phyloP scores from a whole-genome alignment of 2,329 filamentous ascomycete species.

The Claviceps digitariae region DNA sequence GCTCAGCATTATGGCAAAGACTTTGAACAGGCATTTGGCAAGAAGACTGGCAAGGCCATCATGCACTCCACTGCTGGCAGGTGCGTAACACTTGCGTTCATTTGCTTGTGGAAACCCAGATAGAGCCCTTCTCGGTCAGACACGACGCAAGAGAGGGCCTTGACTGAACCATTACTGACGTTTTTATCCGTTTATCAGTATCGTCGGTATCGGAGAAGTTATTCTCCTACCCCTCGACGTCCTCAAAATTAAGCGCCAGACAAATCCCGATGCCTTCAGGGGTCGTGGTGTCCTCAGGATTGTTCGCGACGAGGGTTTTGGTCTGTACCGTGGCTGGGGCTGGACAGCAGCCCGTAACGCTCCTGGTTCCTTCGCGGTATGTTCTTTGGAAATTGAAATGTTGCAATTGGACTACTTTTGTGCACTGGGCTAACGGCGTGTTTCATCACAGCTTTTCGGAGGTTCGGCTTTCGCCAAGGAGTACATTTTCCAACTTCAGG shows the following conservation, averaged over 20 bases:
- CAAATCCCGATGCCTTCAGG: constrained; percentile 95
- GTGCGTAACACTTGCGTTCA: constrained; percentile 27
- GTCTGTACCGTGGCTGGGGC: constrained; percentile 87
- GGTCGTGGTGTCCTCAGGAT: constrained; percentile 85
- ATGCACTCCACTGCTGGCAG: constrained; percentile 94
- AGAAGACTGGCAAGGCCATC: constrained; percentile 95
- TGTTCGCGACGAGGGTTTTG: constrained; percentile 85
- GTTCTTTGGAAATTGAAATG: constrained; percentile 21
- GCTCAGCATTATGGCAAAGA: constrained; percentile 62
- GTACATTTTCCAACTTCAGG: constrained; percentile 75
- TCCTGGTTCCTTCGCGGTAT: constrained; percentile 87
- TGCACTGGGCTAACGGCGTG: not conserved
- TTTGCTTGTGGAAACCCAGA: not conserved
- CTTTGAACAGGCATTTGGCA: constrained; percentile 85
- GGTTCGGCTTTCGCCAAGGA: constrained; percentile 96
- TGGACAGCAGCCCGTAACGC: constrained; percentile 98
- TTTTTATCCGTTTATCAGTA: constrained; percentile 29
- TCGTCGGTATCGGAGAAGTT: constrained; percentile 97
- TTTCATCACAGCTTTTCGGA: constrained; percentile 67
- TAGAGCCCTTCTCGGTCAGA: not conserved
- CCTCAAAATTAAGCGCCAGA: constrained; percentile 98
- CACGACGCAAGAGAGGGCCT: too few relatives aligned
- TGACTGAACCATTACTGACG: not conserved
- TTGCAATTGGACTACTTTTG: not conserved
- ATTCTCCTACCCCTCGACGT: constrained; percentile 90